Evolutionary conservation across 768 basidiomycete genomes (phyloP), one percentile per base, ranked within the genome.

Genomic region (Lentinula aciculospora): DNA sequence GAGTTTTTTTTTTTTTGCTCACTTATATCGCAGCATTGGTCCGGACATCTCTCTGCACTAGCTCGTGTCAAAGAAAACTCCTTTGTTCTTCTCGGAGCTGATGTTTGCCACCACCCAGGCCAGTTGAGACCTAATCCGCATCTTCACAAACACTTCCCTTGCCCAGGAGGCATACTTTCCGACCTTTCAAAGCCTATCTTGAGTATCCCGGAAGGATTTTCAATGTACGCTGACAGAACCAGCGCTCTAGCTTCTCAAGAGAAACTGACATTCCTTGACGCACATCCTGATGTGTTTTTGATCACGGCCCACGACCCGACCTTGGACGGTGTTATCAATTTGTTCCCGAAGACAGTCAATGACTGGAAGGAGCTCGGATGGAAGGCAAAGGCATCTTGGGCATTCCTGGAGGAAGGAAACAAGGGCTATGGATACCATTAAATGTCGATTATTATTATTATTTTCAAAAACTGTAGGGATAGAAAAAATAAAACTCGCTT

Each of bases 1-100:
- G n/a, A n/a, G n/a, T n/a, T n/a, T n/a, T n/a, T n/a, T n/a, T n/a
- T n/a, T n/a, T n/a, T n/a, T n/a, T n/a, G 9, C 9, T 46, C 25
- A 19, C 5, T 15, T n/a, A 31, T 7, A 27, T 7, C 7, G 3
- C 19, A 67, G 66, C 66, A 65, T 54, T 37, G 47, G 9, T 17
- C 49, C 2, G 66, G 66, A 17, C 66, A 67, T 42, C 56, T 65
- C 17, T 44, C 57, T 23, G 66, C 36, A 8, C 59, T 67, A 2
- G 66, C 64, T 4, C 64, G 65, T 4, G 63, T 64, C 4, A 64
- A 65, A 2, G 59, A 60, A 5, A 58, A 42, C 40, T 58, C 53
- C 36, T 67, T 65, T 44, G 58, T 67, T 23, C 50, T 67, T 17
- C 57, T 67, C 27, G 66, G 61, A 19, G 66, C 53, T 19, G 66